Percentiles rank a stretch among this genome's conserved stretches.
Evolutionary conservation across 1,284 basidiomycete genomes (phyloP).

Genomic region (Farysia itapuensis): DNA sequence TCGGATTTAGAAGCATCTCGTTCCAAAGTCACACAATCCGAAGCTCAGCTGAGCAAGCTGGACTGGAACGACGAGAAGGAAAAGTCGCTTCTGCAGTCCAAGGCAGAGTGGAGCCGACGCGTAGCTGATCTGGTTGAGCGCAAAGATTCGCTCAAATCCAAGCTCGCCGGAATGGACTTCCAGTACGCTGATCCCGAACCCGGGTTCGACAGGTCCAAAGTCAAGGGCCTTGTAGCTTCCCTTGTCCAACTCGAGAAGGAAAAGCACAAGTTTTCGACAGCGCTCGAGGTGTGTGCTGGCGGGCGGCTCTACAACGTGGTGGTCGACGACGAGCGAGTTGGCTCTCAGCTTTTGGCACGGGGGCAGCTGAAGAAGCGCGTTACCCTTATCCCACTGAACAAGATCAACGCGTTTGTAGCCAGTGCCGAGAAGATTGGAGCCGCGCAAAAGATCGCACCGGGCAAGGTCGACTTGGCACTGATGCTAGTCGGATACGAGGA

Average conservation of each 20-base stretch:
- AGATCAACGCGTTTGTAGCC: conserved; percentile 76
- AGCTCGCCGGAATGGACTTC: conserved; percentile 77
- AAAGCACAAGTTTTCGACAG: conserved; percentile 74
- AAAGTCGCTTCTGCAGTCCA: conserved; percentile 66
- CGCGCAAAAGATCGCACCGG: conserved; percentile 73
- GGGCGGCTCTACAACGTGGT: conserved; percentile 80
- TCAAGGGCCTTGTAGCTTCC: conserved; percentile 73
- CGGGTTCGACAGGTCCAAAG: conserved; percentile 80
- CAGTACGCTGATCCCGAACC: conserved; percentile 76
- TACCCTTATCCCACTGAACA: conserved; percentile 90
- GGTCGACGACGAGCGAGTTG: conserved; percentile 85
- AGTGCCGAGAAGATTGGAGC: conserved; percentile 74
- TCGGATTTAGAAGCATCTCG: conserved; percentile 63
- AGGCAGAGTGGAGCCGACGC: conserved; percentile 67
- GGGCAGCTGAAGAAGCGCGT: conserved; percentile 85
- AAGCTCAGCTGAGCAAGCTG: conserved; percentile 61
- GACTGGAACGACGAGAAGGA: conserved; percentile 83
- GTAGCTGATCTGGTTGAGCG: conserved; percentile 70
- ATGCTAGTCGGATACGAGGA: conserved; percentile 82
- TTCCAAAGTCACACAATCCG: conserved; percentile 66
- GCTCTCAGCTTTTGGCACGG: conserved; percentile 79
- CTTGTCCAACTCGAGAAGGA: conserved; percentile 74
- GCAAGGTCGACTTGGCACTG: conserved; percentile 82
- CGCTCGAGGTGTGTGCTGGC: conserved; percentile 90
- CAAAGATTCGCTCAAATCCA: conserved; percentile 72